Evolutionary conservation across 2,329 filamentous ascomycete genomes (phyloP).

Genomic region (Colletotrichum euphorbiae): DNA sequence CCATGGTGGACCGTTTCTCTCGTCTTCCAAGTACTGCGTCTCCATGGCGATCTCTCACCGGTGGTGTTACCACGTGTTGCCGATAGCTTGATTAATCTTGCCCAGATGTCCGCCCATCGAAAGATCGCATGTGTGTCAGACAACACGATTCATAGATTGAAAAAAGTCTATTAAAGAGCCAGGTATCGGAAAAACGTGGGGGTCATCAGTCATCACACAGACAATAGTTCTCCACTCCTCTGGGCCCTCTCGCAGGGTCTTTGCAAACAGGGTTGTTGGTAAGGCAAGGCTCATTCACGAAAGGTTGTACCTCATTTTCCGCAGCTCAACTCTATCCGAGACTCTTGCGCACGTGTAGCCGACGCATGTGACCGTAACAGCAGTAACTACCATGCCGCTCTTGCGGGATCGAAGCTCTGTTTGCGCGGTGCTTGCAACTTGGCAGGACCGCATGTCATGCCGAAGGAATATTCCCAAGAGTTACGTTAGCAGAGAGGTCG

Average conservation of each 20-base stretch:
- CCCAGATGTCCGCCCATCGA: not conserved
- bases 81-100: not conserved
- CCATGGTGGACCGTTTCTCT: not conserved
- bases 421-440: not conserved
- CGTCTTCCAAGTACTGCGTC: no score
- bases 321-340: not conserved
- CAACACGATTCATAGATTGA: slow-evolving; percentile 6
- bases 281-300: not conserved
- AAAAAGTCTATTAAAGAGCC: slow-evolving; percentile 16
- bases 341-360: slow-evolving; percentile 18
- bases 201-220: not conserved
- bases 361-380: not conserved
- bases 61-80: not conserved
- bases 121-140: not conserved
- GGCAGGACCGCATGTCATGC: not conserved
- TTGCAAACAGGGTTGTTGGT: slow-evolving; percentile 2
- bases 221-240: not conserved
- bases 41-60: slow-evolving; percentile 7
- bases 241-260: not conserved
- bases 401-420: no score
- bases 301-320: no score
- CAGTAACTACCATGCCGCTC: no score
- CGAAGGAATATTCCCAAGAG: not conserved
- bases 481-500: not conserved
- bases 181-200: not conserved